Evolutionary conservation across 257 asterid genomes (phyloP).

Genomic region (Misopates orontium): DNA sequence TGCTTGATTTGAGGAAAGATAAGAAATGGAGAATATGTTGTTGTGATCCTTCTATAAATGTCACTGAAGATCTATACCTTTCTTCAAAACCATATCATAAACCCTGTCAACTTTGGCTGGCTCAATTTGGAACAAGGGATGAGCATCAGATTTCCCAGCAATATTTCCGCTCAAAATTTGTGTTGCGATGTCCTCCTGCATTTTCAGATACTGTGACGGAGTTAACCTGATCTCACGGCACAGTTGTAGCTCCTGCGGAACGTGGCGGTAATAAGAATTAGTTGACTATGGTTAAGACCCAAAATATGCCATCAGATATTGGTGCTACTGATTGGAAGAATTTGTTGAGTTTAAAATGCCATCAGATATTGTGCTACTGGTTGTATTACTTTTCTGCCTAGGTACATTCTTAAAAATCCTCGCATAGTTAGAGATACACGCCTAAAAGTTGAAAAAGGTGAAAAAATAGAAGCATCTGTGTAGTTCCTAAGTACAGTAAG

Average conservation of each 20-base stretch:
- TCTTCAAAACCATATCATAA: constrained; percentile 71
- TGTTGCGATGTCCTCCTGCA: constrained; percentile 59
- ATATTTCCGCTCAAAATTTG: constrained; percentile 62
- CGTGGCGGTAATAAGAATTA: constrained; percentile 10
- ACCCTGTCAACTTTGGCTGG: constrained; percentile 68
- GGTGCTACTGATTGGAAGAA: too few species aligned
- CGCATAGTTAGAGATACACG: not conserved
- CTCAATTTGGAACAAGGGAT: constrained; percentile 63
- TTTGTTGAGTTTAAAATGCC: too few species aligned
- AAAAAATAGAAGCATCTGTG: not conserved
- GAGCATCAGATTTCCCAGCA: constrained; percentile 72
- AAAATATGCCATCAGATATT: not conserved
- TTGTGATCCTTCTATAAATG: constrained; percentile 1
- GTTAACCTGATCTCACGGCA: constrained; percentile 70
- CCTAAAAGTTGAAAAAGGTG: not conserved
- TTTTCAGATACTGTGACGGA: constrained; percentile 63
- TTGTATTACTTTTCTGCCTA: too few species aligned
- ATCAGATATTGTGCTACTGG: too few species aligned
- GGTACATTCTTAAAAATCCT: too few species aligned
- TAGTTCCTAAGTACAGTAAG: too few species aligned
- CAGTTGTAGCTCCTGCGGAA: constrained; percentile 72
- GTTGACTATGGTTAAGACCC: constrained; percentile 6
- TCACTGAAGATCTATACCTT: constrained; percentile 53
- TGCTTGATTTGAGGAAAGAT: not conserved
- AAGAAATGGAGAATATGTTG: not conserved